Percentiles rank a stretch among this genome's conserved stretches.
These are phyloP conservation scores for Tardiomyces depauwii DNA, from an alignment of 1,139 yeast species.

Conservation along the genomic window DNA sequence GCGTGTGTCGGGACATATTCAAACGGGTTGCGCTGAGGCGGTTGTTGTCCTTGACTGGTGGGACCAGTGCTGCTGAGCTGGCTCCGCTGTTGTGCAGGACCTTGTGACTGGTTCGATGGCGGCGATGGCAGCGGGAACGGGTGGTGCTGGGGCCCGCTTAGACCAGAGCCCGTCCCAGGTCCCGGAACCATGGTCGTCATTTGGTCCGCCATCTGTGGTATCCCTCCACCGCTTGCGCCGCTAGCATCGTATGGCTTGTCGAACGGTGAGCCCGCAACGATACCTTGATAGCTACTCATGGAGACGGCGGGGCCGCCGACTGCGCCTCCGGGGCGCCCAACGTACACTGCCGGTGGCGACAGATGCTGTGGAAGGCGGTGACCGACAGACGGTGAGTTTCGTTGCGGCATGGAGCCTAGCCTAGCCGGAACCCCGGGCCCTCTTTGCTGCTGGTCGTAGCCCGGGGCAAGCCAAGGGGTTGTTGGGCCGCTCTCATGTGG, in stretches of 20 bases:
- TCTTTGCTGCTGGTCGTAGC: too few species aligned
- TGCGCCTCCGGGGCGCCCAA: neutral
- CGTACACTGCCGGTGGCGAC: neutral
- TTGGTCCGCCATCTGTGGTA: too few species aligned
- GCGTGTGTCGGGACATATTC: constrained; percentile 14
- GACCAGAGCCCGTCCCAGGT: neutral
- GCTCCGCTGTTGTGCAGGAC: too few species aligned
- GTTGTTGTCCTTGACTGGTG: too few species aligned
- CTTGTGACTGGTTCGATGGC: neutral
- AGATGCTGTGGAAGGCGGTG: neutral
- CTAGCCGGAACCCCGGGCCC: too few species aligned
- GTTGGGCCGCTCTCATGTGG: too few species aligned
- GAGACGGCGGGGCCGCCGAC: too few species aligned
- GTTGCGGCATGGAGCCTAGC: too few species aligned
- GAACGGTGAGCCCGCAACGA: neutral
- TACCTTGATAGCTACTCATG: neutral
- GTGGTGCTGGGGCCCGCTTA: neutral
- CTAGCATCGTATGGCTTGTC: neutral
- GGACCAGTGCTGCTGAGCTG: too few species aligned
- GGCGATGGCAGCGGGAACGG: constrained; percentile 3
- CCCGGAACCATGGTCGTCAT: neutral
- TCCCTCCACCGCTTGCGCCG: too few species aligned
- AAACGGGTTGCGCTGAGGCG: constrained; percentile 8
- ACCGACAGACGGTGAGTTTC: neutral
- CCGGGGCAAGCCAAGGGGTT: too few species aligned